phyloP scores from a whole-genome alignment of 208 protist genomes.

The Trypanosoma conorhini region DNA sequence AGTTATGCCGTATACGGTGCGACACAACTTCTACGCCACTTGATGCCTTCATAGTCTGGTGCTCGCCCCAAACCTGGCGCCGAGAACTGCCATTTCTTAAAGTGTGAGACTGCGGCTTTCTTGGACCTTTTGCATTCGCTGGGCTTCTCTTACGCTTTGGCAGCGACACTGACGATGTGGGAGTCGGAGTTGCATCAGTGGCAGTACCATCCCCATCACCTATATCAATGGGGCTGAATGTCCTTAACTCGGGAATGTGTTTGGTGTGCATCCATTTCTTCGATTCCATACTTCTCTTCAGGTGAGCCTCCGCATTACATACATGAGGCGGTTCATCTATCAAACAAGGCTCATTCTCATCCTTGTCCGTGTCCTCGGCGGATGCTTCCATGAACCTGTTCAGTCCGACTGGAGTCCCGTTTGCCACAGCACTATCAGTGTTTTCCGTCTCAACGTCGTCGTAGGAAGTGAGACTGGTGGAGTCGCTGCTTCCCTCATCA shows the following conservation, averaged over 20 bases:
- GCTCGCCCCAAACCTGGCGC: neutral
- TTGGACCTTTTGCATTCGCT: too few species aligned
- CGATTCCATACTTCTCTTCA: too few species aligned
- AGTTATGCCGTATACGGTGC: neutral
- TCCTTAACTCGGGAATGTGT: too few species aligned
- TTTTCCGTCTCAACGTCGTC: constrained; percentile 7
- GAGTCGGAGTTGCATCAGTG: too few species aligned
- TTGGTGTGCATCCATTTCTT: too few species aligned
- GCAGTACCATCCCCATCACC: too few species aligned
- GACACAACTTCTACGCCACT: neutral
- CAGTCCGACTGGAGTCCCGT: neutral
- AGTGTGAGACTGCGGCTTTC: too few species aligned
- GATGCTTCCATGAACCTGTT: neutral
- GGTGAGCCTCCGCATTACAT: too few species aligned
- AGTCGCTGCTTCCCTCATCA: neutral
- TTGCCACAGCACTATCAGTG: neutral
- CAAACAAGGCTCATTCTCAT: neutral
- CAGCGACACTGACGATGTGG: too few species aligned
- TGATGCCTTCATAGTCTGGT: neutral
- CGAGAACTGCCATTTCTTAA: too few species aligned
- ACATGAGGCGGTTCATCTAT: neutral
- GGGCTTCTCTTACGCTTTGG: too few species aligned
- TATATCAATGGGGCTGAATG: too few species aligned
- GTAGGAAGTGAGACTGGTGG: constrained; percentile 28
- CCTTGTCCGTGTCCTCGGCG: neutral